Evolutionary conservation across 306 rosid genomes (phyloP), one percentile per base, ranked within the genome.

Genomic region (Glycyrrhiza uralensis): DNA sequence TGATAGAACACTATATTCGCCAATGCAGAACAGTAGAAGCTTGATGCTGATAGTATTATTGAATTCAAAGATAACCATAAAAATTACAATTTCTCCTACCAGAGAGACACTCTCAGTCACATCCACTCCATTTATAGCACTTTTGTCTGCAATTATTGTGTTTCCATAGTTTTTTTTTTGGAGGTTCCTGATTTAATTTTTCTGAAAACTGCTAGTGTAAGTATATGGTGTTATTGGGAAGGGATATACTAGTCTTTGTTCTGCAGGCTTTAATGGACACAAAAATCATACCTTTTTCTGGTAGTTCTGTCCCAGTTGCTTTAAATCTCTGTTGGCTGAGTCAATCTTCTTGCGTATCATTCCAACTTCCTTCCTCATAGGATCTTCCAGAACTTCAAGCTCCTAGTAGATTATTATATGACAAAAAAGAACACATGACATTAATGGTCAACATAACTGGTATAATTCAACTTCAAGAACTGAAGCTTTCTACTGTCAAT

Each of bases 301-400:
- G 82, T 81, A 87, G 78, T 84, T 86, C 45, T 82, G 89, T 57
- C 93, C 96, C 22, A 89, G 77, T 55, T 92, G 80, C 85, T 91
- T 94, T 32, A 91, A 83, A 32, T 94, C 99, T 71, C 66, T 82
- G 59, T 80, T 94, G 15, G 88, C 87, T 68, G 82, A 50, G 76
- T 91, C 95, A 17, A 91, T 82, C 79, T 79, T 94, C 84, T 94
- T 94, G 38, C 97, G 82, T 24, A 91, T 78, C 75, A 71, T 74
- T 39, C 92, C 97, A 23, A 89, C 91, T 77, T 94, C 99, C 76
- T 89, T 94, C 76, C 82, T 85, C 87, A 86, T 60, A 11, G 99
- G 97, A 82, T 94, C 99, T 56, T 85, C 81, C 79, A 91, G 57
- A 69, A 81, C 92, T 85, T 94, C 95, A 19, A 94, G 92, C 76